Conservation (phyloP, 257 asterid genomes). For the Solanum chiquidenum region DNA sequence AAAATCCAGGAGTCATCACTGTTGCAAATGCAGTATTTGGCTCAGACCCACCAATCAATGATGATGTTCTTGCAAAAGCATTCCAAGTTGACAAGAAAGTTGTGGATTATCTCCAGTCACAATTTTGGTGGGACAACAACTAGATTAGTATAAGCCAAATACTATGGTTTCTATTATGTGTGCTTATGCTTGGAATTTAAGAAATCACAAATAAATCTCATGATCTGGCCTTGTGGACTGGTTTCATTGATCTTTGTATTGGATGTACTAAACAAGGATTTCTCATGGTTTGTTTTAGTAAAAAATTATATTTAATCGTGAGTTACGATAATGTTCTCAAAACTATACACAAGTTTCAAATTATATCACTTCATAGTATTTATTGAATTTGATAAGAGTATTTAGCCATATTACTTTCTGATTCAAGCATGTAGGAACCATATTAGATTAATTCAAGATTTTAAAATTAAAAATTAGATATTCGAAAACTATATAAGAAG, state of each 20-base stretch:
- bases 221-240: background rate
- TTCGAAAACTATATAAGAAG: too few species aligned
- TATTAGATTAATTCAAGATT: too few species aligned
- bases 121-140: background rate
- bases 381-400: background rate
- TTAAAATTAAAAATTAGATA: too few species aligned
- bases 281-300: background rate
- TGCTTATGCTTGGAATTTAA: background rate
- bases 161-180: background rate
- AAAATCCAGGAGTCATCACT: background rate
- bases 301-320: background rate
- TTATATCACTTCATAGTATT: background rate
- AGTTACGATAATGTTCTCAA: background rate
- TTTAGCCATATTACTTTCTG: background rate
- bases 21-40: background rate
- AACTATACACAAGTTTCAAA: background rate
- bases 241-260: background rate
- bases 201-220: background rate
- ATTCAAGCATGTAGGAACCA: background rate
- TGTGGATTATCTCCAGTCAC: background rate
- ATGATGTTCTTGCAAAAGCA: background rate
- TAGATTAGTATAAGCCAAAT: background rate
- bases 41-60: background rate
- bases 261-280: background rate
- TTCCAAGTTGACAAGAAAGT: background rate